Percentiles rank a stretch among this genome's conserved stretches.
These are phyloP conservation scores for Candida verbasci DNA, from an alignment of 805 yeast genomes.

Conservation along the genomic window DNA sequence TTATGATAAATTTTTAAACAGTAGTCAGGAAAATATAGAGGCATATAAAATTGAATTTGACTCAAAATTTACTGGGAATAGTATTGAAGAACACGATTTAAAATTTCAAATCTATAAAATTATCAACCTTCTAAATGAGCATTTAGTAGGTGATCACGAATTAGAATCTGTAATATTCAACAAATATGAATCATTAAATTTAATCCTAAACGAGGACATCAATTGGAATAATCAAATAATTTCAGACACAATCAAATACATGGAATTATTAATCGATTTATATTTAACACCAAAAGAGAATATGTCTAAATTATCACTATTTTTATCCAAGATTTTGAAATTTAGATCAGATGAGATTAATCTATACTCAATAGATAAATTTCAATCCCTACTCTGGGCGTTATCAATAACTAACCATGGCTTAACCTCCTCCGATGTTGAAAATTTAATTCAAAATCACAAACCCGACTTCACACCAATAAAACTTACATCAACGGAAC, in stretches of 20 bases:
- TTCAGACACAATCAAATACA: conserved; percentile 26
- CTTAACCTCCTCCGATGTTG: conserved; percentile 4
- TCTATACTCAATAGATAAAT: conserved; percentile 20
- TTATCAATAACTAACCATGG: conserved; percentile 15
- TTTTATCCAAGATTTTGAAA: conserved; percentile 20
- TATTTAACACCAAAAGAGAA: conserved; percentile 13
- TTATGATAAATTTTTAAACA: conserved; percentile 3
- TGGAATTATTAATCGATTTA: conserved; percentile 30
- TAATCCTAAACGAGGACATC: conserved; percentile 7
- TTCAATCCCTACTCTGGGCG: conserved; percentile 33
- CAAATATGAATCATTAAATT: conserved; percentile 21
- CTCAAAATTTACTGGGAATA: conserved; percentile 7
- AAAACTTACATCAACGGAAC: background rate
- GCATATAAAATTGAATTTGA: conserved; percentile 12
- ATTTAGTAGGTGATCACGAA: conserved; percentile 19
- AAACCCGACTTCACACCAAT: background rate
- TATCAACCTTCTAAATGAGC: conserved; percentile 23
- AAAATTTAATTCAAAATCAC: background rate
- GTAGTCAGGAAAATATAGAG: background rate
- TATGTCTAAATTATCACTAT: conserved; percentile 22
- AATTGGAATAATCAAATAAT: conserved; percentile 14
- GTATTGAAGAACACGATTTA: conserved; percentile 15
- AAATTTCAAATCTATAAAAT: conserved; percentile 20
- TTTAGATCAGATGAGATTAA: conserved; percentile 23
- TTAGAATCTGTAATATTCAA: conserved; percentile 21